Conservation (phyloP, 495 filamentous ascomycete species). For the Schizothecium vesticola region DNA sequence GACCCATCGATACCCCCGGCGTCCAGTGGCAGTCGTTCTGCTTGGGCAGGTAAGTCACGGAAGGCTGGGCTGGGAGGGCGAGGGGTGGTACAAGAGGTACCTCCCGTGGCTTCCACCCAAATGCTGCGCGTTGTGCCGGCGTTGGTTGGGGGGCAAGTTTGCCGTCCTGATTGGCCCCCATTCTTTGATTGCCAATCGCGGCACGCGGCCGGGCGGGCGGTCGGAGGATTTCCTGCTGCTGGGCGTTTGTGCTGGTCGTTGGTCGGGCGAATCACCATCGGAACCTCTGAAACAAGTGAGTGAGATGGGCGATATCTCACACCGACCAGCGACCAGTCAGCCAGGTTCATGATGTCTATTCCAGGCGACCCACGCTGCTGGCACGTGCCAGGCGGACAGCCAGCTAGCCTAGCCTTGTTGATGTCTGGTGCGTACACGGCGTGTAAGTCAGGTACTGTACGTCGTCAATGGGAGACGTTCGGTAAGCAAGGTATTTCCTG, state of each 20-base stretch:
- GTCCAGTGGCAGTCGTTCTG: not conserved
- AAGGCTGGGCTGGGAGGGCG: not conserved
- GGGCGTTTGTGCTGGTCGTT: not conserved
- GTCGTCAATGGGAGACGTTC: not conserved
- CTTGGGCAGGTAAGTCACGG: too few relatives aligned
- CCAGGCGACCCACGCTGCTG: not conserved
- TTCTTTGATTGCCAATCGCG: not conserved
- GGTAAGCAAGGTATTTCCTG: not conserved
- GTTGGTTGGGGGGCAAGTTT: not conserved
- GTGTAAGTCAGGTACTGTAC: not conserved
- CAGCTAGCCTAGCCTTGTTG: not conserved
- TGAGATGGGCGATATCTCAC: not conserved
- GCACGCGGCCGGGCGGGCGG: not conserved
- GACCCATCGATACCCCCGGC: not conserved
- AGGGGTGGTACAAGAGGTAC: not conserved
- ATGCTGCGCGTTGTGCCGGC: too few relatives aligned
- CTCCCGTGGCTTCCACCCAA: not conserved
- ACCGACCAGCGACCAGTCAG: not conserved
- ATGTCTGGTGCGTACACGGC: not conserved
- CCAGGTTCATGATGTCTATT: not conserved
- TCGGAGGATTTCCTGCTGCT: constrained; percentile 4
- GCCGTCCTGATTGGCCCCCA: constrained; percentile 1
- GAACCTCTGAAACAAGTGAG: constrained; percentile 3
- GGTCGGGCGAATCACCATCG: constrained; percentile 1
- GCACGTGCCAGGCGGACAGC: too few relatives aligned